Percentiles rank a stretch among this genome's conserved stretches.
Evolutionary conservation across 176 grass and related monocot genomes (phyloP).

Genomic region (Cenchrus americanus): DNA sequence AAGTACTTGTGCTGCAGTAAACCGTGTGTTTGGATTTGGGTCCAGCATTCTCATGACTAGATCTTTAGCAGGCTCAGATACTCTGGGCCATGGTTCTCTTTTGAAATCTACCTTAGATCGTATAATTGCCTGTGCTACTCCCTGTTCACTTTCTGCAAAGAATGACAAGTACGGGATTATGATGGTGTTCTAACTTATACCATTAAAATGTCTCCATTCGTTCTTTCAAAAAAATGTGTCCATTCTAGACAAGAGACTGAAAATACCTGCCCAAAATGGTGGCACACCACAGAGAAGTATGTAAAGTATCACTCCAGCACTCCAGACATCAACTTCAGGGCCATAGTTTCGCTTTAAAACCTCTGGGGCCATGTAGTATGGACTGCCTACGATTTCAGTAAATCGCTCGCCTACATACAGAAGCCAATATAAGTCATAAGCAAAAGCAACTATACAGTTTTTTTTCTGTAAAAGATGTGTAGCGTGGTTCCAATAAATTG

Average conservation of each 20-base stretch:
- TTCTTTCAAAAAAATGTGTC: constrained; percentile 24
- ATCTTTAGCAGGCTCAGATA: constrained; percentile 96
- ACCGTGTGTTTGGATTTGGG: constrained; percentile 74
- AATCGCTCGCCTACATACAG: constrained; percentile 72
- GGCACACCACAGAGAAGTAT: constrained; percentile 95
- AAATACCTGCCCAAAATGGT: constrained; percentile 97
- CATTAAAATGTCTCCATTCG: background rate
- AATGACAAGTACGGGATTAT: constrained; percentile 30
- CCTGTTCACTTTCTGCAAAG: constrained; percentile 85
- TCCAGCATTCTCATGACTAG: constrained; percentile 92
- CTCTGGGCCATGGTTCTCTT: constrained; percentile 92
- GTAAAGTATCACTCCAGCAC: constrained; percentile 97
- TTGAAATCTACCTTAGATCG: constrained; percentile 83
- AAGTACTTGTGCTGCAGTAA: constrained; percentile 90
- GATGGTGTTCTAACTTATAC: constrained; percentile 23
- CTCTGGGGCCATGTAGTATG: constrained; percentile 99
- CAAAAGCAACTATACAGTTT: constrained; percentile 24
- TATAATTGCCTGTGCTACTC: constrained; percentile 96
- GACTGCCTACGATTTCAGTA: constrained; percentile 94
- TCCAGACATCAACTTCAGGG: constrained; percentile 97
- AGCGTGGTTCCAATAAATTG: constrained; percentile 22
- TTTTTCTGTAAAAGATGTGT: constrained; percentile 1
- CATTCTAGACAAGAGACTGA: constrained; percentile 13
- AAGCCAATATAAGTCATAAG: constrained; percentile 5
- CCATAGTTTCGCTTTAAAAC: constrained; percentile 95